Evolutionary conservation across 2,329 filamentous ascomycete genomes (phyloP).

Genomic region (Paecilomyces sp.): DNA sequence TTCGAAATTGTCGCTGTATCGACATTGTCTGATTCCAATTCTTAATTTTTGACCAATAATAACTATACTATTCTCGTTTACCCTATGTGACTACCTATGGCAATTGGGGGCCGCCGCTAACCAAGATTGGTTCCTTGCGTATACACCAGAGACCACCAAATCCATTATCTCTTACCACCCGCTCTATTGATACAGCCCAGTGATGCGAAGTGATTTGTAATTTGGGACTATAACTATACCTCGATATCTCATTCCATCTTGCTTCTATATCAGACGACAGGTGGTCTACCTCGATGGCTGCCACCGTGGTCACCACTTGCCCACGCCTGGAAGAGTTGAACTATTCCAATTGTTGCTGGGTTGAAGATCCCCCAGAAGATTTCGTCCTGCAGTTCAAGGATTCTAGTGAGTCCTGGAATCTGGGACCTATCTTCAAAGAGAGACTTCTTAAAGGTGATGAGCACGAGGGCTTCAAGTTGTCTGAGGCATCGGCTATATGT

Average conservation of each 20-base stretch:
- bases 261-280: background rate
- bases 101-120: too few species aligned
- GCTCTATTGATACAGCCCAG: too few species aligned
- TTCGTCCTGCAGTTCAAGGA: background rate
- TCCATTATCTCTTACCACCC: too few species aligned
- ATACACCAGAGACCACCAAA: too few species aligned
- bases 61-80: too few species aligned
- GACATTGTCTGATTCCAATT: too few species aligned
- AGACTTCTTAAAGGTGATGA: background rate
- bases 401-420: background rate
- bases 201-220: too few species aligned
- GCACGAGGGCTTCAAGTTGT: background rate
- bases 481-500: background rate
- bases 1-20: too few species aligned
- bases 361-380: background rate
- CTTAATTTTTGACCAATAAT: too few species aligned
- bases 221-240: background rate
- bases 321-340: background rate
- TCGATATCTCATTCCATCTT: background rate
- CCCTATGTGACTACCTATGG: too few species aligned
- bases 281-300: background rate
- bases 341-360: background rate
- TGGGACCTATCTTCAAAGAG: background rate
- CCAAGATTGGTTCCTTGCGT: too few species aligned
- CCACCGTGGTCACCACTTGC: background rate